Evolutionary conservation across 257 asterid genomes (phyloP), one percentile per base, ranked within the genome.

Genomic region (Solanum lignicaule): DNA sequence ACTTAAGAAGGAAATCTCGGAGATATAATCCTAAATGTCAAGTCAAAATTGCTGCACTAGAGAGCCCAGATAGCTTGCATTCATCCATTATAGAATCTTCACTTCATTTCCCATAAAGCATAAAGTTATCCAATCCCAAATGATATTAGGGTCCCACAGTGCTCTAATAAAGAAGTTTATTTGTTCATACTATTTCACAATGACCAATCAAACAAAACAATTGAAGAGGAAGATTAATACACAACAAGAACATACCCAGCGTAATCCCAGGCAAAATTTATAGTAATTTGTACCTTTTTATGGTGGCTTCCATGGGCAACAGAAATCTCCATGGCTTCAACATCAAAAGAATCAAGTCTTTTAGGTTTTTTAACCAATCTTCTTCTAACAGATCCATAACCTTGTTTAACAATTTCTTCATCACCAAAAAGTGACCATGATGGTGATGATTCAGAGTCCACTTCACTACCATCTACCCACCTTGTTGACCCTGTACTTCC

Each of bases 381-480:
- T 87, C 99, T 92, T 74, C 98, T 89, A 35, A 94, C 92, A 90
- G 92, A 88, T 72, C 93, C 98, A 92, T 89, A 94, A 35, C 92
- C 96, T 91, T 93, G 94, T 87, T 91, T 89, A 38, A 65, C 88
- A 43, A 69, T 89, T 75, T 87, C 94, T 16, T 90, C 95, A 25
- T 91, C 88, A 90, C 86, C 69, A 94, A 89, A 98, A 93, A 92
- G 18, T 43, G 66, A 46, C 85, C 85, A 81, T 27, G 85, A 81
- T 16, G 41, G 68, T 9, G 85, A 25, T 46, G 85, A 87, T 83
- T 96, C 99, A 0, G 98, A 93, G 86, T 93, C 98, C 92, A 95
- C 98, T 55, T 95, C 99, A 89, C 96, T 95, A n/a, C 99, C 99
- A 91, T 97, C 98, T 75, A 97, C 99, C 99, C 99, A 97, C 92